Conservation (phyloP, 1,284 basidiomycete genomes). For the Taiwanofungus camphoratus region DNA sequence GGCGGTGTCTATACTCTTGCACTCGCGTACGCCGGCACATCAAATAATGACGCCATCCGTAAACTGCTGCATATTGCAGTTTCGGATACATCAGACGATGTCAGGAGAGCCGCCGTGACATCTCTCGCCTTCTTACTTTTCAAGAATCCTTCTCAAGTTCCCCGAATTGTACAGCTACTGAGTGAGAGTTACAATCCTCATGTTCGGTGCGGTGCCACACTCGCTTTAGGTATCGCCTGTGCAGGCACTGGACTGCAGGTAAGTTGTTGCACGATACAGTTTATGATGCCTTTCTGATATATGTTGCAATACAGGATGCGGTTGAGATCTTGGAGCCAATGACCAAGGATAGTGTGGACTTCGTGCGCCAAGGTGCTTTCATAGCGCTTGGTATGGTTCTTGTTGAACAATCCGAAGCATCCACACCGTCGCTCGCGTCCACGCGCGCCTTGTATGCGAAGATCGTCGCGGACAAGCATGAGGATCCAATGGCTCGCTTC, state of each 20-base stretch:
- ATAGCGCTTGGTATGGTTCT: conserved; percentile 93
- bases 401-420: conserved; percentile 89
- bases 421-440: conserved; percentile 74
- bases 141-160: conserved; percentile 92
- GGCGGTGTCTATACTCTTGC: conserved; percentile 95
- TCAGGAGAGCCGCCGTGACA: conserved; percentile 90
- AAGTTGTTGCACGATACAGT: conserved; percentile 2
- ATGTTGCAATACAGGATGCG: conserved; percentile 58
- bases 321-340: conserved; percentile 94
- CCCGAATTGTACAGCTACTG: conserved; percentile 89
- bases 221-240: conserved; percentile 92
- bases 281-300: not conserved
- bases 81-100: conserved; percentile 95
- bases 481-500: conserved; percentile 96
- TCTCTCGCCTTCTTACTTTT: conserved; percentile 92
- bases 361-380: conserved; percentile 96
- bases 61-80: conserved; percentile 91
- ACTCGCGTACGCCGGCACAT: conserved; percentile 90
- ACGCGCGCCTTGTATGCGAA: conserved; percentile 82
- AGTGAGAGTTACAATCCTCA: conserved; percentile 99
- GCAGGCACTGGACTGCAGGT: conserved; percentile 94
- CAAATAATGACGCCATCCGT: conserved; percentile 88
- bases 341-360: conserved; percentile 95
- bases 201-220: conserved; percentile 91
- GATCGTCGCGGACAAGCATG: conserved; percentile 91